phyloP scores from a whole-genome alignment of 2,329 filamentous ascomycete genomes.

The Davidsoniella virescens region DNA sequence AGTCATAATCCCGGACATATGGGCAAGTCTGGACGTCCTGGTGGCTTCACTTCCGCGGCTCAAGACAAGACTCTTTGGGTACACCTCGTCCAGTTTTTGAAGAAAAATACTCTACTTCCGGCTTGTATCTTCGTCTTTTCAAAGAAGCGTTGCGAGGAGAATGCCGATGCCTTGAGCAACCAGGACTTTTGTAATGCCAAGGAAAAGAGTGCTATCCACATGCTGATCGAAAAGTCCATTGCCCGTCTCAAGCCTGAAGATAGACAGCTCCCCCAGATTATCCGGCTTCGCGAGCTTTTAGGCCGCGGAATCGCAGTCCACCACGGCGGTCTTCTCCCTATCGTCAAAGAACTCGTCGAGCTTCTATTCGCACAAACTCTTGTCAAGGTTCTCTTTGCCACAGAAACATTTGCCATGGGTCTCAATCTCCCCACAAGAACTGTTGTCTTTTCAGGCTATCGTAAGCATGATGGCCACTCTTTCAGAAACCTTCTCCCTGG shows the following conservation, averaged over 20 bases:
- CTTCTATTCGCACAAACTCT: constrained; percentile 89
- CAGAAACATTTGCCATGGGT: constrained; percentile 97
- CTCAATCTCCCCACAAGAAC: constrained; percentile 89
- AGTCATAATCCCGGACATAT: constrained; percentile 65
- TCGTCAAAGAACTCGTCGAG: constrained; percentile 95
- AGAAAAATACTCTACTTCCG: constrained; percentile 72
- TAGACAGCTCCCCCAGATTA: constrained; percentile 76
- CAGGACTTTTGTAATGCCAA: constrained; percentile 85
- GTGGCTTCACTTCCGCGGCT: constrained; percentile 72
- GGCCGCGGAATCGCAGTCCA: constrained; percentile 87
- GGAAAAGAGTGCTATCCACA: constrained; percentile 93
- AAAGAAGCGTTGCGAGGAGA: constrained; percentile 93
- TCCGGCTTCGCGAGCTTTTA: constrained; percentile 70
- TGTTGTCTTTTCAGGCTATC: constrained; percentile 91
- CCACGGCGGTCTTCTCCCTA: constrained; percentile 83
- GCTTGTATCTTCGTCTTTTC: constrained; percentile 98
- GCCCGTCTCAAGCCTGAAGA: constrained; percentile 85
- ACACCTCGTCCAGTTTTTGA: constrained; percentile 79
- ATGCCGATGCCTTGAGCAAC: constrained; percentile 86
- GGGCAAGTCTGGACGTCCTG: constrained; percentile 69
- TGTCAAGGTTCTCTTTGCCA: constrained; percentile 93
- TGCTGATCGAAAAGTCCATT: constrained; percentile 91
- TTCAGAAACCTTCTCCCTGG: constrained; percentile 86
- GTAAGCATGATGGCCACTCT: constrained; percentile 85
- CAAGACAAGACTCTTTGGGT: constrained; percentile 97